Base-by-base conservation (phyloP, 345 rosid genomes). In the Brassica nigra region DNA sequence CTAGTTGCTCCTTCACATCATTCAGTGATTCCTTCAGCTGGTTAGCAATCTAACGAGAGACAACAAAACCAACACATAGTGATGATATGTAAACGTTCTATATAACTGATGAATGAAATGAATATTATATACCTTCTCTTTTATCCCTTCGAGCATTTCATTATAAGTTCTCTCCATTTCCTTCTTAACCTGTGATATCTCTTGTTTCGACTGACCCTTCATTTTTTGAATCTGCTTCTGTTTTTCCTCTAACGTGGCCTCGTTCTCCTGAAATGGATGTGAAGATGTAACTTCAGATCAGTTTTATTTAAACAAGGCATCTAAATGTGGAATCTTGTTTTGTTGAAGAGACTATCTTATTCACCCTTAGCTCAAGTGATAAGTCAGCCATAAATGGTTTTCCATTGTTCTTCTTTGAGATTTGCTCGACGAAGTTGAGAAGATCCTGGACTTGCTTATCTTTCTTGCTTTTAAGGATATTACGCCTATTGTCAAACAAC, bases 301-400 rank as follows among this genome's bases (percentile, higher is more conserved):
- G 18, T 52, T 52, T 52, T 7, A 54, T 54, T 54, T 54, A 54
- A 16, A 67, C 29, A 52, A 6, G 62, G 5, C 37, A 6, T 5
- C 27, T 3, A 64, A 54, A 36, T 34, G 34, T 36, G 20, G n/a
- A 61, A 42, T 30, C 74, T 39, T 37, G 67, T 28, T 76, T 62
- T 33, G 27, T 61, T 5, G 12, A 49, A n/a, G 42, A 61, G 23
- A 29, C 4, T 8, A 18, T 67, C 9, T 10, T 18, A 34, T 8
- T 64, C 20, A 78, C 82, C 82, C 4, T 74, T 42, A 79, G 65
- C 65, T 74, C 78, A 47, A 10, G 75, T 62, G 75, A 68, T 62
- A 80, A 70, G 79, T 80, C 80, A 75, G 52, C 71, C 79, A 76
- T 81, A 70, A 33, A 76, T 8, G 84, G 18, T 36, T n/a, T 14